phyloP scores from a whole-genome alignment of 495 filamentous ascomycete species.

The Neurospora pannonica region DNA sequence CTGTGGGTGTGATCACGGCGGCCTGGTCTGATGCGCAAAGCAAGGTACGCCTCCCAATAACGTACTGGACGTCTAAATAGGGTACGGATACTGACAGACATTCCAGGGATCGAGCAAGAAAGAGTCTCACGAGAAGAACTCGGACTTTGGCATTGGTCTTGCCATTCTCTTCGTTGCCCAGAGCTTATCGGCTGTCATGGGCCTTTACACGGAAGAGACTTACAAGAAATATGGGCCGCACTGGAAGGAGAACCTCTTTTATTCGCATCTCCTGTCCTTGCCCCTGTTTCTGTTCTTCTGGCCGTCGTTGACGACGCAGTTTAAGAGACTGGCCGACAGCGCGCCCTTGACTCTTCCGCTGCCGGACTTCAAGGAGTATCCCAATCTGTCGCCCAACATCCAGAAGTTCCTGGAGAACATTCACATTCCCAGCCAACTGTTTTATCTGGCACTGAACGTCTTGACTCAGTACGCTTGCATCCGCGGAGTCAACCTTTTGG shows the following conservation, averaged over 20 bases:
- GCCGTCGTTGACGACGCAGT: slow-evolving; percentile 40
- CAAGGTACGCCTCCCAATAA: slow-evolving; percentile 46
- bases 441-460: slow-evolving; percentile 69
- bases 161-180: slow-evolving; percentile 80
- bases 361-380: slow-evolving; percentile 18
- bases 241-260: slow-evolving; percentile 96
- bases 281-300: slow-evolving; percentile 54
- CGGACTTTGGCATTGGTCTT: slow-evolving; percentile 63
- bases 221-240: slow-evolving; percentile 78
- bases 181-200: slow-evolving; percentile 85
- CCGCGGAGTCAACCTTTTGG: slow-evolving; percentile 84
- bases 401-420: slow-evolving; percentile 28
- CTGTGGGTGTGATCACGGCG: slow-evolving; percentile 72
- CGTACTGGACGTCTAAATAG: not conserved
- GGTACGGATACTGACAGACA: slow-evolving; percentile 9
- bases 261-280: slow-evolving; percentile 72
- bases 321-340: slow-evolving; percentile 40
- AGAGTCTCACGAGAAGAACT: slow-evolving; percentile 13
- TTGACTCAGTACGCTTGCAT: slow-evolving; percentile 92
- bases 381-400: slow-evolving; percentile 14
- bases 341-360: slow-evolving; percentile 34
- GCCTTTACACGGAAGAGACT: slow-evolving; percentile 83
- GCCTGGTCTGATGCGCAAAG: slow-evolving; percentile 80
- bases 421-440: slow-evolving; percentile 58
- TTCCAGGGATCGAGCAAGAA: slow-evolving; percentile 22